phyloP scores from a whole-genome alignment of 495 filamentous ascomycete species.

The Penicillium egyptiacum region DNA sequence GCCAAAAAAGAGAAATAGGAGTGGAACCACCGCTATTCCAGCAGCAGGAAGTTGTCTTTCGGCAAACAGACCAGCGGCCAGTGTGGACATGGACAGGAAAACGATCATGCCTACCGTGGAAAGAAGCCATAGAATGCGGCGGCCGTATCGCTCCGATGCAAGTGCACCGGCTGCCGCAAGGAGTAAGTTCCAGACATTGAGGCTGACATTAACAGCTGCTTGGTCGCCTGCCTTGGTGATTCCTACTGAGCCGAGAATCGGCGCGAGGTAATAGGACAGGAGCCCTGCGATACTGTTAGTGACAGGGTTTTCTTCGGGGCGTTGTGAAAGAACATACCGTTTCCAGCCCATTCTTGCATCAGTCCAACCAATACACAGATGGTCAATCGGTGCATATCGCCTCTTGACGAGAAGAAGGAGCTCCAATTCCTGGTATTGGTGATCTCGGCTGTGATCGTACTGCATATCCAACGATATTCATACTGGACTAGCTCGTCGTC shows the following conservation, averaged over 20 bases:
- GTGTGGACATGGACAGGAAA: slow-evolving; percentile 54
- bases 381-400: slow-evolving; percentile 61
- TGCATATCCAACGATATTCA: slow-evolving; percentile 38
- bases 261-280: slow-evolving; percentile 59
- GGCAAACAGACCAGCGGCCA: slow-evolving; percentile 54
- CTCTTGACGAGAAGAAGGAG: slow-evolving; percentile 62
- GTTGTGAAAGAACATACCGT: slow-evolving; percentile 36
- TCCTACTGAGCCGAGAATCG: slow-evolving; percentile 57
- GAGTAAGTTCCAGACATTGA: slow-evolving; percentile 30
- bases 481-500: slow-evolving; percentile 31
- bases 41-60: slow-evolving; percentile 44
- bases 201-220: slow-evolving; percentile 33
- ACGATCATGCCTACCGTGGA: slow-evolving; percentile 57
- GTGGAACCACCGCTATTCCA: slow-evolving; percentile 55
- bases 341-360: slow-evolving; percentile 65
- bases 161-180: slow-evolving; percentile 48
- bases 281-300: slow-evolving; percentile 35
- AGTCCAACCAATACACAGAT: slow-evolving; percentile 58
- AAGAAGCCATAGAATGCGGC: slow-evolving; percentile 55
- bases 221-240: slow-evolving; percentile 47
- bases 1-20: slow-evolving; percentile 59
- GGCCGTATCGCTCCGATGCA: slow-evolving; percentile 58
- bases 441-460: slow-evolving; percentile 51
- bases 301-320: no score
- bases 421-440: slow-evolving; percentile 25